Conservation (phyloP, 768 basidiomycete species). For the Rubroboletus pulcherrimus region DNA sequence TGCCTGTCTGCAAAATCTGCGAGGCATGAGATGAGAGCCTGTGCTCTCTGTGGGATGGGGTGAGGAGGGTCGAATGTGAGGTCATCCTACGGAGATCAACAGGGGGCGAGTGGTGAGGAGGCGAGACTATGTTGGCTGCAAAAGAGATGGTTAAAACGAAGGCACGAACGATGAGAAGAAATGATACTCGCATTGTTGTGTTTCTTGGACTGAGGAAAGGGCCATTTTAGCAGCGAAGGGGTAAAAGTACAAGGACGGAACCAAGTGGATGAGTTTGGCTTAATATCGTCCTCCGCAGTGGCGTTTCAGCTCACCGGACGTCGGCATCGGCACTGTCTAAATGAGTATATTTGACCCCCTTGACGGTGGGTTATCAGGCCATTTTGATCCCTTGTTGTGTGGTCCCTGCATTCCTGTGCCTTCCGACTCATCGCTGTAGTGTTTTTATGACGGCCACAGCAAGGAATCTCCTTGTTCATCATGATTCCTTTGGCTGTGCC, state of each 20-base stretch:
- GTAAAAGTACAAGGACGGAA: constrained; percentile 7
- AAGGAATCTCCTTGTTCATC: background rate
- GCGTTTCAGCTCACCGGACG: constrained; percentile 6
- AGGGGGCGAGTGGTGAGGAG: constrained; percentile 30
- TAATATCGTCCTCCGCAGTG: constrained; percentile 16
- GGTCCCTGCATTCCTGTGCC: background rate
- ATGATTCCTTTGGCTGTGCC: constrained; percentile 5
- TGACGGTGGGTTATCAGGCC: background rate
- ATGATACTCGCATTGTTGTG: constrained; percentile 16
- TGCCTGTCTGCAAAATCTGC: constrained; percentile 44
- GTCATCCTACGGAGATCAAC: constrained; percentile 56
- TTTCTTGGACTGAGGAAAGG: constrained; percentile 11
- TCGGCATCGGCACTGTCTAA: background rate
- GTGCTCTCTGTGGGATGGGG: constrained; percentile 36
- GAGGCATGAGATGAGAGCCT: constrained; percentile 43
- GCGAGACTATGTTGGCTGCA: constrained; percentile 15
- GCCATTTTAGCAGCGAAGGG: constrained; percentile 14
- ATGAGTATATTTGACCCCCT: constrained; percentile 5
- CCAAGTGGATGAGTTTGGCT: constrained; percentile 13
- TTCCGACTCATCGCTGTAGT: background rate
- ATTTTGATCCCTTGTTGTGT: background rate
- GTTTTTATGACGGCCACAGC: background rate
- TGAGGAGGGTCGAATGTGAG: constrained; percentile 43
- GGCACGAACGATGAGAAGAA: background rate
- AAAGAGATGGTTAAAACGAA: background rate